These are phyloP conservation scores for Leccinellum rugosiceps DNA, from an alignment of 768 basidiomycete species.

Conservation along the genomic window DNA sequence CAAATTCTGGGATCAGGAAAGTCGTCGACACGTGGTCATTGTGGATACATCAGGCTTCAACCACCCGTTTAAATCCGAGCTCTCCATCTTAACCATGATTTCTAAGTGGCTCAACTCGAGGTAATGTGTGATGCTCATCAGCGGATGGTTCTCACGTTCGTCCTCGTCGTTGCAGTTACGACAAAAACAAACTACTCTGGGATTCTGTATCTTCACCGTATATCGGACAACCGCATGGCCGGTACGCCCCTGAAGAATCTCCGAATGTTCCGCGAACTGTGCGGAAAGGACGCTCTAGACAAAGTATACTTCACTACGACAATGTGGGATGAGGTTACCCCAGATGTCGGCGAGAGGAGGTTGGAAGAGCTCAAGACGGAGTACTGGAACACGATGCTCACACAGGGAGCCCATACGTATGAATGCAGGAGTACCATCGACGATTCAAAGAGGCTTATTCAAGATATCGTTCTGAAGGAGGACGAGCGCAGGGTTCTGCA, in stretches of 20 bases:
- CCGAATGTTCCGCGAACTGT: constrained; percentile 30
- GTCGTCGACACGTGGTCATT: constrained; percentile 7
- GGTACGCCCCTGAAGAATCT: constrained; percentile 34
- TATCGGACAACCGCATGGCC: constrained; percentile 37
- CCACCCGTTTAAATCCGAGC: constrained; percentile 14
- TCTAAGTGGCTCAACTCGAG: constrained; percentile 15
- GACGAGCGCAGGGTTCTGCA: not conserved
- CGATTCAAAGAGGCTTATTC: not conserved
- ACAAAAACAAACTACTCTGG: constrained; percentile 23
- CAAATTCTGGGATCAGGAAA: constrained; percentile 4
- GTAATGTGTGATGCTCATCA: not conserved
- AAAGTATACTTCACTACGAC: constrained; percentile 35
- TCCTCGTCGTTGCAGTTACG: constrained; percentile 3
- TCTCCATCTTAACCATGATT: constrained; percentile 8
- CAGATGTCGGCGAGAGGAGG: constrained; percentile 24
- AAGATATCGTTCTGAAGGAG: not conserved
- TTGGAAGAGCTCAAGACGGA: not conserved
- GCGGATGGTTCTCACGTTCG: not conserved
- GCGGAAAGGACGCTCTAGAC: constrained; percentile 27
- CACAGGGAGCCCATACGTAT: constrained; percentile 5
- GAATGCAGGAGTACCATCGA: not conserved
- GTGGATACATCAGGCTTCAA: constrained; percentile 8
- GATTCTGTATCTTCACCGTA: constrained; percentile 40
- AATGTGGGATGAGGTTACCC: constrained; percentile 19
- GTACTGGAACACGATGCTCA: not conserved